Percentiles rank a stretch among this genome's conserved stretches.
Conservation (phyloP, 2,329 filamentous ascomycete species). For the Didymella pinodella region DNA sequence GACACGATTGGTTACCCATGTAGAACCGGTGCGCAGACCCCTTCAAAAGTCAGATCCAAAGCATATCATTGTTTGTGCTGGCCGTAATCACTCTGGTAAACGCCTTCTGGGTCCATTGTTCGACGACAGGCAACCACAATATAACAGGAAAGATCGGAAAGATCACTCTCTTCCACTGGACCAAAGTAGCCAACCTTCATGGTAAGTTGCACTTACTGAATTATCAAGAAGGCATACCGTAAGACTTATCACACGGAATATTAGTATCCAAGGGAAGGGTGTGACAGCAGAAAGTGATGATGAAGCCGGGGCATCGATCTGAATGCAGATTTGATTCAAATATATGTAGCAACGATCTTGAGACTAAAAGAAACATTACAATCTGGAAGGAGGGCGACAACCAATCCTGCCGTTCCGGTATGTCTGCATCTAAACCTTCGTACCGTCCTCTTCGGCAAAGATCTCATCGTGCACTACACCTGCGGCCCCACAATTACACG, state of each 20-base stretch:
- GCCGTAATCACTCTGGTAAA: no score
- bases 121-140: neutral
- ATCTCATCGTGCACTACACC: neutral
- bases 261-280: neutral
- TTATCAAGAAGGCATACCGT: no score
- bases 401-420: neutral
- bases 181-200: neutral
- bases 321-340: neutral
- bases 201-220: neutral
- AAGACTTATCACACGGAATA: neutral
- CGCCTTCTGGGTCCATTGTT: neutral
- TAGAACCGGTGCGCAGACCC: no score
- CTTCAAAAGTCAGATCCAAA: no score
- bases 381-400: neutral
- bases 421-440: neutral
- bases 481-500: neutral
- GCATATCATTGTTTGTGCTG: no score
- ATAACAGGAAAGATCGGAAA: no score
- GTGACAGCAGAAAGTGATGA: neutral
- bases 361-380: neutral
- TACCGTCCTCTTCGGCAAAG: slow-evolving; percentile 3
- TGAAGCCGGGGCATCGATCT: neutral
- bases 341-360: neutral
- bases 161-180: neutral
- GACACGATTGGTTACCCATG: no score